Evolutionary conservation across 257 asterid species (phyloP).

Genomic region (Solanum chilense): DNA sequence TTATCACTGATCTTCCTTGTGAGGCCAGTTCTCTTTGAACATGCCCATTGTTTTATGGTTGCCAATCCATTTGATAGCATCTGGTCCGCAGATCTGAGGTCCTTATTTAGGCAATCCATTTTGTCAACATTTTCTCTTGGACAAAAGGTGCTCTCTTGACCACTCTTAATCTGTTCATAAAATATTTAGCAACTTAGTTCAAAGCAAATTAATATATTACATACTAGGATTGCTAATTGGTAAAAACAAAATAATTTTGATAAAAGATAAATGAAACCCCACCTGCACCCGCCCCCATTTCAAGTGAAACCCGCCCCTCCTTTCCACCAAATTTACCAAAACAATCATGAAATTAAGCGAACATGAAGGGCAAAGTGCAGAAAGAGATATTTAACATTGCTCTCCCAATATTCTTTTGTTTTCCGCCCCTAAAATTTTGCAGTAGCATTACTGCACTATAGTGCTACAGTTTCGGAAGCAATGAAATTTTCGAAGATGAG

Average conservation of each 20-base stretch:
- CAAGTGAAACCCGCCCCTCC: not conserved
- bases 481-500: not conserved
- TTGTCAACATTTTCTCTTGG: constrained; percentile 17
- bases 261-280: not conserved
- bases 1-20: constrained; percentile 32
- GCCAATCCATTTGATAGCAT: constrained; percentile 28
- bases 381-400: not conserved
- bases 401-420: not conserved
- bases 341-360: not conserved
- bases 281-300: not conserved
- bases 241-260: not conserved
- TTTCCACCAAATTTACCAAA: not conserved
- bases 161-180: constrained; percentile 27
- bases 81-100: constrained; percentile 18
- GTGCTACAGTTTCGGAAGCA: not conserved
- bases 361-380: not conserved
- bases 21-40: constrained; percentile 58
- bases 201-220: not conserved
- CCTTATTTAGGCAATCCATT: constrained; percentile 16
- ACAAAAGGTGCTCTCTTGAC: constrained; percentile 13
- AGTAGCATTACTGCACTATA: not conserved
- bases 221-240: not conserved
- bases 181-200: not conserved
- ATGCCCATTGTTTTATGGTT: constrained; percentile 49
- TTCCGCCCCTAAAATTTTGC: not conserved